Evolutionary conservation across 106 monocot species (phyloP).

Genomic region (Dioscorea alata): DNA sequence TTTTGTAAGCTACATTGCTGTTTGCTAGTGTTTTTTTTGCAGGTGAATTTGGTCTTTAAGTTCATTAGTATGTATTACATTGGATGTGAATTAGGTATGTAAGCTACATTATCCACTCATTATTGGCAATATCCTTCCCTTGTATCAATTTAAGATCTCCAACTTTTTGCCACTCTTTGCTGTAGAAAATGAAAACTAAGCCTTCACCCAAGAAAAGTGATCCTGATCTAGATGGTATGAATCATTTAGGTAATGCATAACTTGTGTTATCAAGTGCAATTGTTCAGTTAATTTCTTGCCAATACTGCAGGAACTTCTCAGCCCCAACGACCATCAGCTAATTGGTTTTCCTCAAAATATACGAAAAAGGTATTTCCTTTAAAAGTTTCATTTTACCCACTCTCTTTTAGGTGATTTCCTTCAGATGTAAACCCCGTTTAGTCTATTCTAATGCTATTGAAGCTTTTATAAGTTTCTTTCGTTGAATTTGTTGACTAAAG

Average conservation of each 20-base stretch:
- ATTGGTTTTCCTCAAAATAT: slow-evolving; percentile 74
- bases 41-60: no score
- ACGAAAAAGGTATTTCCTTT: slow-evolving; percentile 61
- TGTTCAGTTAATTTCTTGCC: neutral
- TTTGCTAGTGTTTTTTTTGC: no score
- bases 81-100: no score
- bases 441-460: no score
- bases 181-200: slow-evolving; percentile 46
- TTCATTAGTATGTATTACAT: no score
- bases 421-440: no score
- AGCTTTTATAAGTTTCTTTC: no score
- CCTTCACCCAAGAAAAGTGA: slow-evolving; percentile 42
- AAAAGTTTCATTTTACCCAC: no score
- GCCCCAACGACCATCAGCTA: slow-evolving; percentile 28
- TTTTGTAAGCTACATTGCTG: no score
- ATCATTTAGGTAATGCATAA: neutral
- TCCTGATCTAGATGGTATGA: slow-evolving; percentile 48
- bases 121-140: neutral
- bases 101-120: no score
- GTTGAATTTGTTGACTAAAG: no score
- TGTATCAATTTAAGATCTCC: neutral
- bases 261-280: neutral
- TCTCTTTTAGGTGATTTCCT: neutral
- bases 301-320: slow-evolving; percentile 33
- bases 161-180: neutral